Evolutionary conservation across 768 basidiomycete genomes (phyloP).

Genomic region (Lentinula sp.): DNA sequence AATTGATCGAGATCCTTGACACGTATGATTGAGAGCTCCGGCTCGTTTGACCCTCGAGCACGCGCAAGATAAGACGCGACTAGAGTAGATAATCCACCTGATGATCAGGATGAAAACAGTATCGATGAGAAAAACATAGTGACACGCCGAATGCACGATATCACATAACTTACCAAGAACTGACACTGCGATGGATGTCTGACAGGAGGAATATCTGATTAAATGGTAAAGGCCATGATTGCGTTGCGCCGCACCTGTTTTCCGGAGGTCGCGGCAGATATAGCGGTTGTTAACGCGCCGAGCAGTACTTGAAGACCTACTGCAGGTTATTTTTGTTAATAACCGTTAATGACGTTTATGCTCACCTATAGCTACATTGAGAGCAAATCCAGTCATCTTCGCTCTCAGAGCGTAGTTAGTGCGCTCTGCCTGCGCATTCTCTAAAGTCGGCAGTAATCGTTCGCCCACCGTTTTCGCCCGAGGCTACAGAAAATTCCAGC

Average conservation of each 20-base stretch:
- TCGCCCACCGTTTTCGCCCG: conserved; percentile 34
- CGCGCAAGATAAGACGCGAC: conserved; percentile 71
- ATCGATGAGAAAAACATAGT: background rate
- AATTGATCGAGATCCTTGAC: conserved; percentile 62
- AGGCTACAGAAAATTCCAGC: background rate
- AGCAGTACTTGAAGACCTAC: conserved; percentile 53
- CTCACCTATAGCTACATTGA: conserved; percentile 45
- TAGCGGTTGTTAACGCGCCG: conserved; percentile 61
- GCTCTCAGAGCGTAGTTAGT: conserved; percentile 42
- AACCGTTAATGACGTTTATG: background rate
- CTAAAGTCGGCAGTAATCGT: conserved; percentile 49
- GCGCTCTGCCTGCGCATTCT: conserved; percentile 38
- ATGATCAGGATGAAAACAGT: background rate
- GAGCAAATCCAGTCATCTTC: conserved; percentile 27
- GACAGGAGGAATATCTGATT: background rate
- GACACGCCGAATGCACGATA: background rate
- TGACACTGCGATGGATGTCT: conserved; percentile 31
- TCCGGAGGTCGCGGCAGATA: conserved; percentile 42
- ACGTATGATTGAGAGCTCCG: conserved; percentile 52
- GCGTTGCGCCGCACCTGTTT: conserved; percentile 26
- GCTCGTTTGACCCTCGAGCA: conserved; percentile 63
- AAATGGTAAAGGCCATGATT: background rate
- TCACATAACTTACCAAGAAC: conserved; percentile 24
- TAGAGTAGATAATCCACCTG: conserved; percentile 62
- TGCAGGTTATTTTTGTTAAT: background rate